phyloP scores from a whole-genome alignment of 176 grass and related monocot genomes.

The Chloris gayana region DNA sequence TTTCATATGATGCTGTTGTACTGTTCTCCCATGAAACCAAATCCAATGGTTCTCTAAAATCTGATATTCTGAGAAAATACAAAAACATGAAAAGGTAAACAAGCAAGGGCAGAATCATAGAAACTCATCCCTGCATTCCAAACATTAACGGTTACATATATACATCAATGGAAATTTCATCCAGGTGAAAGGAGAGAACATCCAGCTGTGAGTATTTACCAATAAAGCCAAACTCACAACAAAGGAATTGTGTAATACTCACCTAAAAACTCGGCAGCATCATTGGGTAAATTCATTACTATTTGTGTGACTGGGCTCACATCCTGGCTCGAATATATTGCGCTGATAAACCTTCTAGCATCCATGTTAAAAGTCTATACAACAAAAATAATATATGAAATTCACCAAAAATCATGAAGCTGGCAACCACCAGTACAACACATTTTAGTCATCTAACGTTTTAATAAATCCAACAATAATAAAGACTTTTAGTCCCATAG shows the following conservation, averaged over 20 bases:
- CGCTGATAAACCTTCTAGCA: slow-evolving; percentile 79
- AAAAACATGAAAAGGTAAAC: neutral
- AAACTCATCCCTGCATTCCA: neutral
- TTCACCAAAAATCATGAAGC: neutral
- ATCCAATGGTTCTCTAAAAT: neutral
- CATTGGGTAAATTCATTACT: slow-evolving; percentile 96
- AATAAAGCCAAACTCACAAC: neutral
- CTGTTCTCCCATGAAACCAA: neutral
- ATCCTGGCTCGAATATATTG: slow-evolving; percentile 66
- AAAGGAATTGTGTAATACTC: slow-evolving; percentile 14
- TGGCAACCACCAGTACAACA: neutral
- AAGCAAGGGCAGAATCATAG: neutral
- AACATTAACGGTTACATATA: neutral
- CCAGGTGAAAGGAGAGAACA: neutral
- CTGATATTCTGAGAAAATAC: neutral
- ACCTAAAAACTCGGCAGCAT: slow-evolving; percentile 88
- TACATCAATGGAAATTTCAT: neutral
- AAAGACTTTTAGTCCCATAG: neutral
- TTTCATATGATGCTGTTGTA: neutral
- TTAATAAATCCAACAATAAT: neutral
- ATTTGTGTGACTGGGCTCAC: slow-evolving; percentile 75
- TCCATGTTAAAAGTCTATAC: slow-evolving; percentile 89
- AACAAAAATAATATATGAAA: slow-evolving; percentile 24
- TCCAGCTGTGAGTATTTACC: neutral
- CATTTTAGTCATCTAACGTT: neutral